Evolutionary conservation across 1,284 basidiomycete genomes (phyloP), one percentile per base, ranked within the genome.

Genomic region (Microbotryum scabiosae): DNA sequence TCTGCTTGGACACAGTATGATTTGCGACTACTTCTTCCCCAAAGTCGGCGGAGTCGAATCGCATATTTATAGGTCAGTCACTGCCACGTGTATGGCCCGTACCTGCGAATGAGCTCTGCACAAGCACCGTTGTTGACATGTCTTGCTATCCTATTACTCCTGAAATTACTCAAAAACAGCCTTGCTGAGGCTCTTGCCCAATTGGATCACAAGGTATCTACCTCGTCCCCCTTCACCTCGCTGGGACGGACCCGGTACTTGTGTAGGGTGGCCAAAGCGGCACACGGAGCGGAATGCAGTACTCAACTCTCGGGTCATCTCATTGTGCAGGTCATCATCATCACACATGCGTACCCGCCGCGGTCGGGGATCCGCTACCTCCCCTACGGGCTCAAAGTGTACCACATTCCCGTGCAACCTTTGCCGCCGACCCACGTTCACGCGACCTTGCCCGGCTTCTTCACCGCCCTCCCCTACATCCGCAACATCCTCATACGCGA

Each of bases 11-110:
- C 32, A 21, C 50, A 65, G 63, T 0, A 55, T 99, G 88, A 84
- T 97, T 52, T 90, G 86, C 53, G 94, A 99, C 76, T 99, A 97
- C 79, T 99, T 97, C 78, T 86, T 90, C 73, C 94, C 94, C 0
- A 82, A 85, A 65, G 86, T 96, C 3, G 96, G 96, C 26, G 96
- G 96, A 12, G 93, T 99, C 26, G 96, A 98, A 76, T 93, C 85
- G 65, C 92, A 97, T 75, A 93, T 97, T 55, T 97, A 91, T 77
- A 90, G 88, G 83, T 56, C 44, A 21, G n/a, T 14, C 32, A 67
- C 65, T 10, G 69, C 70, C 48, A 18, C 36, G 41, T 20, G 25
- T 50, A 9, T 14, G 20, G 51, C 51, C 20, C n/a, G 32, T 53
- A 18, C 51, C 14, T n/a, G 14, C 12, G 23, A 23, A 14, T 49